phyloP scores from a whole-genome alignment of 179 eudicot genomes.

The Amaranthus tricolor region DNA sequence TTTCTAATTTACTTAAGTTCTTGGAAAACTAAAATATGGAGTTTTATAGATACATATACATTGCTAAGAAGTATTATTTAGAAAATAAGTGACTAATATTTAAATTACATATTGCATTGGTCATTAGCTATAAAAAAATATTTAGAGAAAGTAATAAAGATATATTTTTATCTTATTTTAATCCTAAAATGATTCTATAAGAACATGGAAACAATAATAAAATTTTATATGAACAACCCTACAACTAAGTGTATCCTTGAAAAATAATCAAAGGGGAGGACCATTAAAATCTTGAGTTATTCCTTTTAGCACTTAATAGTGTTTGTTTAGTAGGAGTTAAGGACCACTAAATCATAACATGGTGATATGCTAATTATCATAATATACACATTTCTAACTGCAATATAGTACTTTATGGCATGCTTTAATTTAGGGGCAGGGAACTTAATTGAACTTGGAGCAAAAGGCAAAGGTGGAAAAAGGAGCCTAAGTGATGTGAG shows the following conservation, averaged over 20 bases:
- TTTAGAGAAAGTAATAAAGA: no score
- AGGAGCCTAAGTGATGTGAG: slow-evolving; percentile 22
- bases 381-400: slow-evolving; percentile 27
- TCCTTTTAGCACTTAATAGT: background rate
- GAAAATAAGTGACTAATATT: no score
- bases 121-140: no score
- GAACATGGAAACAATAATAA: slow-evolving; percentile 5
- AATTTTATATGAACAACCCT: background rate
- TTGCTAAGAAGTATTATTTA: background rate
- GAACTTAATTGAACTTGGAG: slow-evolving; percentile 30
- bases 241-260: background rate
- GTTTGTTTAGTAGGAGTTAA: background rate
- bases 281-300: slow-evolving; percentile 11
- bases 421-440: slow-evolving; percentile 25
- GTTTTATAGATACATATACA: background rate
- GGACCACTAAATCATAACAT: slow-evolving; percentile 37
- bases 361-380: slow-evolving; percentile 40
- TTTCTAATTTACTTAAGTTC: no score
- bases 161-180: background rate
- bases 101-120: no score
- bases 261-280: slow-evolving; percentile 4
- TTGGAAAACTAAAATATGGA: no score
- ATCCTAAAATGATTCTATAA: background rate
- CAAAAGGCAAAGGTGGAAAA: slow-evolving; percentile 25
- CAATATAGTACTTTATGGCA: slow-evolving; percentile 26